Conservation (phyloP, 2,329 filamentous ascomycete genomes). For the Hortaea werneckii region DNA sequence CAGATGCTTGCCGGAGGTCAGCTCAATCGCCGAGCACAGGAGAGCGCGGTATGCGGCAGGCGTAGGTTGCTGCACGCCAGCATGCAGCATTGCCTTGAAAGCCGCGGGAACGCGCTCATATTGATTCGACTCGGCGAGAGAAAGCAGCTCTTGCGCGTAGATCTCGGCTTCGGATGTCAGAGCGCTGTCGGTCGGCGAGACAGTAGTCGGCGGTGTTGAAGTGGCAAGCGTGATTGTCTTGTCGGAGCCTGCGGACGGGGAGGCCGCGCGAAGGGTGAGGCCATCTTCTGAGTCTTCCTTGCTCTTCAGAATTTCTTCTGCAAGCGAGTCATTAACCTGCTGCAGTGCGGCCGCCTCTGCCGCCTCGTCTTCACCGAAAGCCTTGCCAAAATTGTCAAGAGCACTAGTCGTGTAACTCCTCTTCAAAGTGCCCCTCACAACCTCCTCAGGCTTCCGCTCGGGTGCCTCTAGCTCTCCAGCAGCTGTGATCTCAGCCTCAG, state of each 20-base stretch:
- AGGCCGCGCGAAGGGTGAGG: constrained; percentile 11
- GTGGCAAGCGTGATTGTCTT: constrained; percentile 4
- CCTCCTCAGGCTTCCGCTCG: constrained; percentile 2
- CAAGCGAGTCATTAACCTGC: constrained; percentile 75
- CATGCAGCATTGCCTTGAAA: constrained; percentile 81
- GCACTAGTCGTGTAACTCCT: constrained; percentile 45
- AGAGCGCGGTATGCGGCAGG: constrained; percentile 87
- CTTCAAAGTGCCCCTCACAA: constrained; percentile 22
- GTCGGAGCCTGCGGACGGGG: constrained; percentile 5
- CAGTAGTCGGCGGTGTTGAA: constrained; percentile 18
- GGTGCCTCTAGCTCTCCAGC: constrained; percentile 11
- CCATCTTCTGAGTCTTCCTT: constrained; percentile 39
- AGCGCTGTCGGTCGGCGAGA: constrained; percentile 21
- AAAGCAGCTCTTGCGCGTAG: constrained; percentile 69
- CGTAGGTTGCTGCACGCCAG: constrained; percentile 68
- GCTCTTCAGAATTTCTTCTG: constrained; percentile 61
- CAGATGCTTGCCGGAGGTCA: constrained; percentile 69
- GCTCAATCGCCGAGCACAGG: constrained; percentile 70
- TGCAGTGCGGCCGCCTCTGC: constrained; percentile 54
- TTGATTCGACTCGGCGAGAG: constrained; percentile 59
- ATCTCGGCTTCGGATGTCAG: constrained; percentile 51
- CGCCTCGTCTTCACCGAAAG: constrained; percentile 37
- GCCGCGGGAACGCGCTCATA: constrained; percentile 83
- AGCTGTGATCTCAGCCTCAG: constrained; percentile 23
- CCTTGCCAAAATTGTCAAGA: constrained; percentile 51